Evolutionary conservation across 2,329 filamentous ascomycete genomes (phyloP).

Genomic region (Microsporum canis): DNA sequence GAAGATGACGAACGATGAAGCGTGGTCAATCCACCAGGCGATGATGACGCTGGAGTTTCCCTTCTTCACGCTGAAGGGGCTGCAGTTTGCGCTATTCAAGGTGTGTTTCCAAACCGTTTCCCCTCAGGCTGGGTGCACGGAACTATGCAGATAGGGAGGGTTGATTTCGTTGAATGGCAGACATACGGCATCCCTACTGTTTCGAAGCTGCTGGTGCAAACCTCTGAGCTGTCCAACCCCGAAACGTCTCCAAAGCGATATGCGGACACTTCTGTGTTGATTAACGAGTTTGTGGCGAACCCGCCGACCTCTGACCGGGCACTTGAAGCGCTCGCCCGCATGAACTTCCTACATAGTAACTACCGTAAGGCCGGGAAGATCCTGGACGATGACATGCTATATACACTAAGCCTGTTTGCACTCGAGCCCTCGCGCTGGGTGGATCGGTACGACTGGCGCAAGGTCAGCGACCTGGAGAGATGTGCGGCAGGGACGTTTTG

Average conservation of each 20-base stretch:
- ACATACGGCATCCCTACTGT: slow-evolving; percentile 48
- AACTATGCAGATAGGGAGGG: background rate
- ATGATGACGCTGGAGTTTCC: slow-evolving; percentile 47
- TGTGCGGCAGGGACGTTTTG: slow-evolving; percentile 59
- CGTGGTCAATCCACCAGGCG: slow-evolving; percentile 39
- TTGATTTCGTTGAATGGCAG: slow-evolving; percentile 18
- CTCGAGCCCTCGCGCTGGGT: slow-evolving; percentile 56
- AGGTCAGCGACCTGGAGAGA: slow-evolving; percentile 53
- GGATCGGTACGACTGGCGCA: slow-evolving; percentile 57
- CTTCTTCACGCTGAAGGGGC: slow-evolving; percentile 38
- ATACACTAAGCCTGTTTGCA: slow-evolving; percentile 55
- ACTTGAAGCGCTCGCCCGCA: slow-evolving; percentile 46
- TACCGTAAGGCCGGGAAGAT: slow-evolving; percentile 51
- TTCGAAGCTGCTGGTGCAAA: slow-evolving; percentile 35
- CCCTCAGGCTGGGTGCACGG: background rate
- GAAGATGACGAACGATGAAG: slow-evolving; percentile 45
- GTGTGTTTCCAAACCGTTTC: slow-evolving; percentile 21
- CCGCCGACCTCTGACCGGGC: slow-evolving; percentile 35
- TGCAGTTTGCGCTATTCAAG: slow-evolving; percentile 51
- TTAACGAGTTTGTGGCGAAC: slow-evolving; percentile 37
- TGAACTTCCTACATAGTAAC: slow-evolving; percentile 51
- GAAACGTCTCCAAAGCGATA: slow-evolving; percentile 38
- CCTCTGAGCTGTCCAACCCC: slow-evolving; percentile 32
- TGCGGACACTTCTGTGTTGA: slow-evolving; percentile 36
- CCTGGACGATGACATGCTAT: slow-evolving; percentile 51